Percentiles rank a stretch among this genome's conserved stretches.
These are phyloP conservation scores for Jasminum sambac DNA, from an alignment of 257 asterid species.

Conservation along the genomic window DNA sequence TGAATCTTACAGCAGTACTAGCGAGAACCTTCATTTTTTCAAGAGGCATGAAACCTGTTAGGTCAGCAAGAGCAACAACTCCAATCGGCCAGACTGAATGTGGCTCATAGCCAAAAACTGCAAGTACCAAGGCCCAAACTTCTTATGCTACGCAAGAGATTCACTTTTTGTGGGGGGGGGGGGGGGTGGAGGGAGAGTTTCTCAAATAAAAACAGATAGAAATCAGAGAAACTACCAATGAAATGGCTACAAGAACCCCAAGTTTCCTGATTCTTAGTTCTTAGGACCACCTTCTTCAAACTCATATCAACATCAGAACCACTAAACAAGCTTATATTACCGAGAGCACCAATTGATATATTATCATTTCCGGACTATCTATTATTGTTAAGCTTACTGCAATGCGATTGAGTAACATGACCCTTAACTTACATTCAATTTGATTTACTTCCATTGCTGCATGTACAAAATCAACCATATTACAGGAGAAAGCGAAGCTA, in stretches of 20 bases:
- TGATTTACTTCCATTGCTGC: background rate
- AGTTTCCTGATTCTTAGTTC: slow-evolving; percentile 9
- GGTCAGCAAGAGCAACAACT: slow-evolving; percentile 76
- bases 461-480: background rate
- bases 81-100: slow-evolving; percentile 99
- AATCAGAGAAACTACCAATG: slow-evolving; percentile 8
- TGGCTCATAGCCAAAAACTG: slow-evolving; percentile 96
- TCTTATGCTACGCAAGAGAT: slow-evolving; percentile 1
- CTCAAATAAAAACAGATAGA: slow-evolving; percentile 20
- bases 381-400: background rate
- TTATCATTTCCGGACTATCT: background rate
- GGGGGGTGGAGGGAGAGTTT: no score
- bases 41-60: slow-evolving; percentile 84
- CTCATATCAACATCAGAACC: background rate
- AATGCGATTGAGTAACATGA: background rate
- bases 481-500: background rate
- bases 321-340: background rate
- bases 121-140: slow-evolving; percentile 20
- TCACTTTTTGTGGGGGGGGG: no score
- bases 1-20: slow-evolving; percentile 77
- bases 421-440: background rate
- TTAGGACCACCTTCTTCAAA: background rate
- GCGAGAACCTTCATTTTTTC: slow-evolving; percentile 84
- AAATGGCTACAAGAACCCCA: slow-evolving; percentile 1
- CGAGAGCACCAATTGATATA: background rate